These are phyloP conservation scores for Aspergillus haitiensis DNA, from an alignment of 495 filamentous ascomycete genomes.

Conservation along the genomic window DNA sequence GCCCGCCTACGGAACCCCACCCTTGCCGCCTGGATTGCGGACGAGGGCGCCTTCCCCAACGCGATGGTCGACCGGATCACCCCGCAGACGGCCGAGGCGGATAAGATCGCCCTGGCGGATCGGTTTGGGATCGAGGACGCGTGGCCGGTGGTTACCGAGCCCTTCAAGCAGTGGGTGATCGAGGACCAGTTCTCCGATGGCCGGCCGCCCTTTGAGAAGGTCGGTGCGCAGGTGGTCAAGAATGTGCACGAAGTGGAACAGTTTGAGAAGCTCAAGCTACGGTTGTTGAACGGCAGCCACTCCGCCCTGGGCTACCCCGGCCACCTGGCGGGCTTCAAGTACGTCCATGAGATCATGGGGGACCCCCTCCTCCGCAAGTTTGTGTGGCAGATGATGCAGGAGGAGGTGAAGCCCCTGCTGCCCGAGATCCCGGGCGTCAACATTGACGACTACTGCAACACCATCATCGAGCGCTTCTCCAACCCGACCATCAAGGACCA, in stretches of 20 bases:
- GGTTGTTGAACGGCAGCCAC: conserved; percentile 50
- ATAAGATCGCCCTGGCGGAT: conserved; percentile 40
- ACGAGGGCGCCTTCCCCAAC: conserved; percentile 48
- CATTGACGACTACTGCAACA: conserved; percentile 47
- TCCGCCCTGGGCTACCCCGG: conserved; percentile 47
- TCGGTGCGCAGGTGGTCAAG: conserved; percentile 48
- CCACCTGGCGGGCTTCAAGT: conserved; percentile 47
- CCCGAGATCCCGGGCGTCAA: conserved; percentile 46
- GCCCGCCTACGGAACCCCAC: conserved; percentile 42
- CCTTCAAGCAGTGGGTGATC: conserved; percentile 53
- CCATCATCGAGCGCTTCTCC: conserved; percentile 49
- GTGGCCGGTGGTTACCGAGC: conserved; percentile 52
- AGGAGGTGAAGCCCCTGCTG: conserved; percentile 49
- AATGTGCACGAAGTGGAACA: conserved; percentile 47
- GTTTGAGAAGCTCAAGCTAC: conserved; percentile 53
- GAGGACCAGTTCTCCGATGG: conserved; percentile 51
- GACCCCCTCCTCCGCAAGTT: conserved; percentile 42
- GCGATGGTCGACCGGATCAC: conserved; percentile 55
- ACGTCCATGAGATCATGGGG: conserved; percentile 50
- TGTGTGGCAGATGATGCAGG: conserved; percentile 50
- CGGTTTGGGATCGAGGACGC: conserved; percentile 44
- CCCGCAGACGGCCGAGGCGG: conserved; percentile 42
- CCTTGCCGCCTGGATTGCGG: conserved; percentile 46
- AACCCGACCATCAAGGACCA: conserved; percentile 52
- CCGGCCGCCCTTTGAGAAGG: conserved; percentile 48